Evolutionary conservation across 768 basidiomycete genomes (phyloP), one percentile per base, ranked within the genome.

Genomic region (Punctularia strigosozonata): DNA sequence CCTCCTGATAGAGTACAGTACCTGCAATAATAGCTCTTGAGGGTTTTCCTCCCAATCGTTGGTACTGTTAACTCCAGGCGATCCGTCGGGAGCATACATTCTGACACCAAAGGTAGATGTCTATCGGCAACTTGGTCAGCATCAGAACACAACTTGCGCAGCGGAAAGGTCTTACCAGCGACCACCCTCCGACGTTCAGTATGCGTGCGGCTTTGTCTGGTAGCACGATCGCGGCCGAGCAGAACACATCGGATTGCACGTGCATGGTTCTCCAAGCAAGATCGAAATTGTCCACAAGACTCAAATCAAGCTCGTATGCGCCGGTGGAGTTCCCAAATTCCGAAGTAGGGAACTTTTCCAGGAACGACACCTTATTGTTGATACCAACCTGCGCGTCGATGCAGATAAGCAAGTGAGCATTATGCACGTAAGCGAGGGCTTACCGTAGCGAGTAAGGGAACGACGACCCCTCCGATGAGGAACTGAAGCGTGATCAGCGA

Each of bases 11-110:
- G 17, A 18, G 22, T 20, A 15, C 51, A 60, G 22, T 31, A 78
- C 78, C 68, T 85, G 83, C 19, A 86, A 64, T 3, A 57, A 45
- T 2, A 87, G 62, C 26, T 67, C 64, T 0, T 68, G 44, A 26
- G 60, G 62, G 45, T 86, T 73, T 54, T 87, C 84, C 54, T 87
- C 70, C 85, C 85, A 88, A 47, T 87, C 80, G 38, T 75, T 77
- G 4, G 80, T 85, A 5, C 75, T 73, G 44, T 82, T 83, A 21
- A 76, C 71, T 1, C 85, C 85, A 4, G 69, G 57, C 1, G 51
- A 59, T 19, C 85, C 84, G 47, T 78, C 68, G 1, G 85, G 85
- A 0, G 73, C 73, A 44, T 82, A 87, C 13, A 88, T 55, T 21
- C 85, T 69, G 22, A 88, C 62, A 28, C 85, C 85, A 37, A 62